Conservation (phyloP, 495 filamentous ascomycete species). For the Xylaria longipes region DNA sequence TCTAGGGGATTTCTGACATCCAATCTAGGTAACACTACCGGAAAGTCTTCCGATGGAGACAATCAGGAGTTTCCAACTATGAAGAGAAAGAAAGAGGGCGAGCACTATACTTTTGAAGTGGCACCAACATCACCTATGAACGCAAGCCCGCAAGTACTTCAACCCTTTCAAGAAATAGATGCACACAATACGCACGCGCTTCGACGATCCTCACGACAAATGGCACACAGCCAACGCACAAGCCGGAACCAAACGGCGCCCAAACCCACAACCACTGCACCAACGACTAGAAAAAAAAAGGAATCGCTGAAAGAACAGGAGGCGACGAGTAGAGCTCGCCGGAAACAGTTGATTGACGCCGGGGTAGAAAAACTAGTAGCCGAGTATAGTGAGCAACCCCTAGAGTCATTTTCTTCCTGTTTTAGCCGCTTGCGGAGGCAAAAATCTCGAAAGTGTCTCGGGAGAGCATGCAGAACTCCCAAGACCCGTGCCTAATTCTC, state of each 20-base stretch:
- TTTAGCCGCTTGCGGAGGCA: too few species aligned
- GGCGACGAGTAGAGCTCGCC: neutral
- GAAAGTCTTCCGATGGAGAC: neutral
- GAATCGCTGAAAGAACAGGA: neutral
- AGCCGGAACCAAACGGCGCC: neutral
- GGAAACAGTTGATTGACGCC: neutral
- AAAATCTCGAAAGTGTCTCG: too few species aligned
- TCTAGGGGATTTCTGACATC: neutral
- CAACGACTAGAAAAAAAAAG: neutral
- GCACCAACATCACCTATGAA: too few species aligned
- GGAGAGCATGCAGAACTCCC: too few species aligned
- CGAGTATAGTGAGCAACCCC: conserved; percentile 12
- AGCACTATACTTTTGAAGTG: neutral
- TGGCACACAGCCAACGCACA: neutral
- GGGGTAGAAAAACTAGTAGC: neutral
- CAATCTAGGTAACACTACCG: neutral
- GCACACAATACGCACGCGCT: neutral
- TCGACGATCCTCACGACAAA: neutral
- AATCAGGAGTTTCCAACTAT: neutral
- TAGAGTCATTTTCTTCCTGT: too few species aligned
- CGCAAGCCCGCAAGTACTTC: neutral
- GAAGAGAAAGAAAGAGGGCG: neutral
- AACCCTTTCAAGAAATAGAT: neutral
- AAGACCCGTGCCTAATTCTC: too few species aligned
- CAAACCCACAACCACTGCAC: neutral